These are phyloP conservation scores for Fusarium floridanum DNA, from an alignment of 2,329 filamentous ascomycete species.

Conservation along the genomic window DNA sequence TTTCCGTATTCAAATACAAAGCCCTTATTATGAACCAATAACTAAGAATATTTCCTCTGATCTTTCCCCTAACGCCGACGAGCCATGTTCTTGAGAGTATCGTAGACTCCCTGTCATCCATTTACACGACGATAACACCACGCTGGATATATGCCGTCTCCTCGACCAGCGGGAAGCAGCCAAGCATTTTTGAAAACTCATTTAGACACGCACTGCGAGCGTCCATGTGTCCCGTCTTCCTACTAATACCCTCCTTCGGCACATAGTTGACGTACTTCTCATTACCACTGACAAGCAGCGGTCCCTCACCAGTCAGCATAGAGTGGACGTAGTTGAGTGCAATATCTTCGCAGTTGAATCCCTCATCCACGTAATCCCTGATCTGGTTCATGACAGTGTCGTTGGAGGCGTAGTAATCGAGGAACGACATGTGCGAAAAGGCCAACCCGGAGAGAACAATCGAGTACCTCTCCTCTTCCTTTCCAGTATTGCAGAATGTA, in stretches of 20 bases:
- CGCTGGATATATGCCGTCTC: constrained; percentile 51
- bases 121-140: constrained; percentile 48
- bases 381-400: constrained; percentile 49
- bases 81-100: background rate
- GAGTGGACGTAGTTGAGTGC: constrained; percentile 55
- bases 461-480: constrained; percentile 48
- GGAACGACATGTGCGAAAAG: constrained; percentile 54
- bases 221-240: constrained; percentile 49
- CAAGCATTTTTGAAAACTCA: constrained; percentile 50
- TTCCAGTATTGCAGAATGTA: constrained; percentile 47
- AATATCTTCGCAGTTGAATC: constrained; percentile 58
- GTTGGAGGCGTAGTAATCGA: constrained; percentile 56
- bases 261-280: constrained; percentile 50
- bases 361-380: constrained; percentile 53
- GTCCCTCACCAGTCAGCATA: constrained; percentile 51
- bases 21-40: background rate
- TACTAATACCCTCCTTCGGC: constrained; percentile 51
- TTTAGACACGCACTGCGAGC: constrained; percentile 54
- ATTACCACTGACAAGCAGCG: constrained; percentile 52
- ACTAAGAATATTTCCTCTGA: background rate
- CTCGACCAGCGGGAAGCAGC: constrained; percentile 53
- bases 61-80: constrained; percentile 5
- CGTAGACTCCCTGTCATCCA: background rate
- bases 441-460: constrained; percentile 55
- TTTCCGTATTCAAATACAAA: background rate